Base-by-base conservation (phyloP, 1,284 basidiomycete genomes). In the Leccinum solheimii region DNA sequence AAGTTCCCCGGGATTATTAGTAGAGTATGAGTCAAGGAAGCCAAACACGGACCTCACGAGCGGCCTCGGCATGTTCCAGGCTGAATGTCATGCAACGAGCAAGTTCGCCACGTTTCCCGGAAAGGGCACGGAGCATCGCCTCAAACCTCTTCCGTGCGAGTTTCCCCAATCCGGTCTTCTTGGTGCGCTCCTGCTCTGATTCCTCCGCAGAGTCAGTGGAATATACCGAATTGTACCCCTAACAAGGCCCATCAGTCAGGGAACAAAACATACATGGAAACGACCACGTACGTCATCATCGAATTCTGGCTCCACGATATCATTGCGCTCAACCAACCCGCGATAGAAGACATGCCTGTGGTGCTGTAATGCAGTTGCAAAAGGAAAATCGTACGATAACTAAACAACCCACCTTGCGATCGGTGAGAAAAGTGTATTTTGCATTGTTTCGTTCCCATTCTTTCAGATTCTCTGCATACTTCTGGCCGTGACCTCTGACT, bases 151-250 rank as follows among this genome's bases (percentile, higher is more conserved):
- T 86, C 40, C 89, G 83, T 13, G 95, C 92, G 14, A 94, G 77
- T 68, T 81, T 85, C 1, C 94, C 94, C 1, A 99, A 81, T 27
- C 80, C 80, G 43, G 81, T 88, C 77, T 91, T 95, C 40, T 85
- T 84, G 10, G 80, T 81, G 13, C 86, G 83, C 71, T 97, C 94
- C 19, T 86, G 83, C 71, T 99, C 97, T 3, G 91, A 93, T 59
- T 97, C 95, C 75, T 98, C 96, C 7, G 87, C 95, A 43, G 95
- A 95, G 75, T 98, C 97, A 13, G 93, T 96, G 0, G 96, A 97
- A 76, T 96, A 97, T 5, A 96, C 81, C 0, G 92, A 94, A 66
- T 94, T 90, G 70, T 94, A 92, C 5, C 95, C 95, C 93, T 96
- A 71, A 59, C 19, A 54, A 53, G 34, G 27, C 19, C 38, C 40